Evolutionary conservation across 495 filamentous ascomycete genomes (phyloP), one percentile per base, ranked within the genome.

Genomic region (Cercophora samala): DNA sequence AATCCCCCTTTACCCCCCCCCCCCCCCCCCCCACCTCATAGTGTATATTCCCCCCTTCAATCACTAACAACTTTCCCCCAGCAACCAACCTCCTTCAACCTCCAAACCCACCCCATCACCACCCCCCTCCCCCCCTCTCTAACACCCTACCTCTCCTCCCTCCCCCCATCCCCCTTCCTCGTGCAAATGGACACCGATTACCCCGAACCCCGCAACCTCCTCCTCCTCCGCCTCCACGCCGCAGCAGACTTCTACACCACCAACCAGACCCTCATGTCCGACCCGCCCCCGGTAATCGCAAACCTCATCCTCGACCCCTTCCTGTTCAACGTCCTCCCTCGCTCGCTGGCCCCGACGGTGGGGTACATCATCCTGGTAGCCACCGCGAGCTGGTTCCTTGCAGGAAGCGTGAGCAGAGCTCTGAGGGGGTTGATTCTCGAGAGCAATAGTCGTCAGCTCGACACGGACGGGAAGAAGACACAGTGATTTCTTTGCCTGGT

Each of bases 281-380:
- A 86, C 69, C 89, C 92, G 13, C 90, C 91, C 3, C 83, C 87
- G 1, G 92, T 97, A 22, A 76, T 83, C 63, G 91, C 89, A 21
- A 93, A 99, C 76, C 84, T 99, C 62, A 92, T 97, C 74, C 86
- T 99, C 24, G 95, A 99, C 79, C 92, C 93, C 22, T 97, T 87
- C 68, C 56, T 93, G 51, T 78, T 86, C 69, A 91, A 92, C 77
- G 70, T 90, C 6, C 81, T 94, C 66, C 91, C 91, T 11, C 79
- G 82, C 60, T 91, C 90, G 21, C 76, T 95, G 21, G 71, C 91
- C 18, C 87, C 87, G 52, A 94, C 89, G 15, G 85, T 83, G 29
- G 75, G 71, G 24, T 91, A 88, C 75, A 80, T 91, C 60, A 66
- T 81, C 5, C 68, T 83, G 22, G 83, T 93, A 66, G 83, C 84